A percentile compares a stretch with the other conserved stretches of the same genome.
Conservation (phyloP, 306 rosid genomes). For the Rosa persica region DNA sequence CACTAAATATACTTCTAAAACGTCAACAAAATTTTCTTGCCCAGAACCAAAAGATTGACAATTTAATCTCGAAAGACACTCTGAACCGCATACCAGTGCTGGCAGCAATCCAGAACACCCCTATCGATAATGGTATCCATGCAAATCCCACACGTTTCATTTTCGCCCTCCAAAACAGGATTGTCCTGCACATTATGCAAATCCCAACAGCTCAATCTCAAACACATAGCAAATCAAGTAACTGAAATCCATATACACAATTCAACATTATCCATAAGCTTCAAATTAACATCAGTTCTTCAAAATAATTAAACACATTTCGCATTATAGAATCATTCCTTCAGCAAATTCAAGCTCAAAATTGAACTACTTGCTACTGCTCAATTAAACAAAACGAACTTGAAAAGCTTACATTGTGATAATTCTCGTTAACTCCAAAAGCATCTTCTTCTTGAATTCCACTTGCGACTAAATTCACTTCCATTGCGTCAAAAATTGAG, state of each 20-base stretch:
- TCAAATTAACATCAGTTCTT: not conserved
- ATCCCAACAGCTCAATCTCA: constrained; percentile 6
- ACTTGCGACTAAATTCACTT: constrained; percentile 52
- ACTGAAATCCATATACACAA: constrained; percentile 3
- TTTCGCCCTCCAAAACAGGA: constrained; percentile 58
- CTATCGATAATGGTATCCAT: constrained; percentile 86
- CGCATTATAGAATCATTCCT: not conserved
- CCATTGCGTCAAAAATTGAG: constrained; percentile 39
- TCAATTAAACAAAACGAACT: constrained; percentile 15
- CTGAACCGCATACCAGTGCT: constrained; percentile 67
- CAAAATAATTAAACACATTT: not conserved
- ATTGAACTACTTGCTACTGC: not conserved
- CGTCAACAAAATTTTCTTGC: not conserved
- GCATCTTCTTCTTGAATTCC: constrained; percentile 46
- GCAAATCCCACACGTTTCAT: constrained; percentile 90
- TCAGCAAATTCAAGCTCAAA: not conserved
- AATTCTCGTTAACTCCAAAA: constrained; percentile 41
- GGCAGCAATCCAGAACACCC: constrained; percentile 97
- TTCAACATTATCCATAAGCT: not conserved
- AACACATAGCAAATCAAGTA: constrained; percentile 16
- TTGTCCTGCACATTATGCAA: constrained; percentile 45
- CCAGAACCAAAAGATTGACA: not conserved
- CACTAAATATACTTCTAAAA: not conserved
- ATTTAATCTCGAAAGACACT: not conserved
- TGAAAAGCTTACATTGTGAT: constrained; percentile 45